Conservation (phyloP, 2,329 filamentous ascomycete genomes). For the Gaeumannomyces tritici region DNA sequence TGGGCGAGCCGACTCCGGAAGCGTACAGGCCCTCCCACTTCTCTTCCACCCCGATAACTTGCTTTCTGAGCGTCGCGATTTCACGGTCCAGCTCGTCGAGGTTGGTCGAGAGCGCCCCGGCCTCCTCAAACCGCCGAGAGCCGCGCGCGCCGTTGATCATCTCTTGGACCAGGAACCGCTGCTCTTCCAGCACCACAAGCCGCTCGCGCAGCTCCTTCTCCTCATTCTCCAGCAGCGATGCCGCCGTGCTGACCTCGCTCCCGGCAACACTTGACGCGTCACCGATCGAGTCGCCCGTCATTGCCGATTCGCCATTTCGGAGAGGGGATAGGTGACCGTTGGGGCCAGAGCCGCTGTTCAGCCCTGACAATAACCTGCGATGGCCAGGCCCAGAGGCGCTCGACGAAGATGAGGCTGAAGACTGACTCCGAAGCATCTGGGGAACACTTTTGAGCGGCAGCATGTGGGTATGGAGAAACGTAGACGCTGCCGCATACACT, state of each 20-base stretch:
- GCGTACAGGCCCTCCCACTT: constrained; percentile 44
- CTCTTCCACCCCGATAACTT: constrained; percentile 56
- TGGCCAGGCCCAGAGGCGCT: constrained; percentile 9
- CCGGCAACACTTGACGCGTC: constrained; percentile 38
- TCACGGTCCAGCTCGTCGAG: constrained; percentile 73
- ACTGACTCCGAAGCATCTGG: constrained; percentile 45
- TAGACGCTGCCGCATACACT: constrained; percentile 72
- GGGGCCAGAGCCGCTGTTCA: constrained; percentile 8
- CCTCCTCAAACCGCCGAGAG: constrained; percentile 76
- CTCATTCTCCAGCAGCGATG: constrained; percentile 62
- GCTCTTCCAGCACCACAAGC: constrained; percentile 80
- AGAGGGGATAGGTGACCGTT: constrained; percentile 23
- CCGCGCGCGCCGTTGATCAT: constrained; percentile 75
- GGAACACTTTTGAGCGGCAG: constrained; percentile 72
- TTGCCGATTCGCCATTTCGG: constrained; percentile 34
- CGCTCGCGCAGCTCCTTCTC: constrained; percentile 74
- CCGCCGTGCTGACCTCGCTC: constrained; percentile 41
- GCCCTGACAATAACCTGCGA: constrained; percentile 16
- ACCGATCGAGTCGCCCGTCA: constrained; percentile 29
- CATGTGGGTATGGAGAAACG: constrained; percentile 85
- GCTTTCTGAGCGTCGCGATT: constrained; percentile 58
- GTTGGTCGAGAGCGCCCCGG: constrained; percentile 68
- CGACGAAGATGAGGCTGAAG: constrained; percentile 17
- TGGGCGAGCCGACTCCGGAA: constrained; percentile 8
- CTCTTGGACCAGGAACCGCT: constrained; percentile 77